phyloP scores from a whole-genome alignment of 2,329 filamentous ascomycete genomes.

The Furcasterigmium sp. region DNA sequence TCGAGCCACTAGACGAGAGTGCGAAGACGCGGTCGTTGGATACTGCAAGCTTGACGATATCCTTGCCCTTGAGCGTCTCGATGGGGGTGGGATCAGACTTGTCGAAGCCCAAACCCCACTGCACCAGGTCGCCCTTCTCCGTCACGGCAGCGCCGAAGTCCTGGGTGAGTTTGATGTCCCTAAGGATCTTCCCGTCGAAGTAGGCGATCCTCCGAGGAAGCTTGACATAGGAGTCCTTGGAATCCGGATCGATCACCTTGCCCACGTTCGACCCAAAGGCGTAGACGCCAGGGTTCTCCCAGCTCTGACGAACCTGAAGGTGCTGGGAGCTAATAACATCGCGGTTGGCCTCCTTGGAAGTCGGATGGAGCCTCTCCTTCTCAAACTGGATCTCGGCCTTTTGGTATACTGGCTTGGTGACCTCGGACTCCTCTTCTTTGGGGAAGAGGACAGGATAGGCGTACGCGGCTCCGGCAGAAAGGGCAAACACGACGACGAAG shows the following conservation, averaged over 20 bases:
- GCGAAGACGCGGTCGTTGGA: conserved; percentile 81
- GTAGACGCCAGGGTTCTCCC: conserved; percentile 81
- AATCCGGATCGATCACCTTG: conserved; percentile 79
- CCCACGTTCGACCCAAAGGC: conserved; percentile 88
- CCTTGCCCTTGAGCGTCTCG: conserved; percentile 73
- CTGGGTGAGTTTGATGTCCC: conserved; percentile 80
- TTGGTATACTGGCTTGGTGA: conserved; percentile 12
- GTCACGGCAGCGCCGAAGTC: conserved; percentile 82
- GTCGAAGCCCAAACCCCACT: conserved; percentile 83
- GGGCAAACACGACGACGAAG: conserved; percentile 23
- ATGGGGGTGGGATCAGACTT: conserved; percentile 57
- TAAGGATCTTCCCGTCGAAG: conserved; percentile 78
- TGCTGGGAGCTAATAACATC: conserved; percentile 81
- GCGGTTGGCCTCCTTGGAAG: conserved; percentile 65
- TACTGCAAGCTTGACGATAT: conserved; percentile 69
- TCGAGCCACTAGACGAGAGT: conserved; percentile 65
- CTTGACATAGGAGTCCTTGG: conserved; percentile 72
- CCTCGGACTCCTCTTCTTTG: conserved; percentile 18
- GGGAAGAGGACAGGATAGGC: conserved; percentile 27
- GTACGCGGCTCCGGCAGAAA: conserved; percentile 23
- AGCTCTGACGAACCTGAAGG: conserved; percentile 78
- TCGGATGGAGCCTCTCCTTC: conserved; percentile 50
- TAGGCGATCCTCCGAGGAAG: conserved; percentile 70
- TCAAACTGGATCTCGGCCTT: conserved; percentile 63
- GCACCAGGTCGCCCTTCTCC: conserved; percentile 81